A percentile compares a stretch with the other conserved stretches of the same genome.
Evolutionary conservation across 2,329 filamentous ascomycete genomes (phyloP).

Genomic region (Trichoderma atroviride): DNA sequence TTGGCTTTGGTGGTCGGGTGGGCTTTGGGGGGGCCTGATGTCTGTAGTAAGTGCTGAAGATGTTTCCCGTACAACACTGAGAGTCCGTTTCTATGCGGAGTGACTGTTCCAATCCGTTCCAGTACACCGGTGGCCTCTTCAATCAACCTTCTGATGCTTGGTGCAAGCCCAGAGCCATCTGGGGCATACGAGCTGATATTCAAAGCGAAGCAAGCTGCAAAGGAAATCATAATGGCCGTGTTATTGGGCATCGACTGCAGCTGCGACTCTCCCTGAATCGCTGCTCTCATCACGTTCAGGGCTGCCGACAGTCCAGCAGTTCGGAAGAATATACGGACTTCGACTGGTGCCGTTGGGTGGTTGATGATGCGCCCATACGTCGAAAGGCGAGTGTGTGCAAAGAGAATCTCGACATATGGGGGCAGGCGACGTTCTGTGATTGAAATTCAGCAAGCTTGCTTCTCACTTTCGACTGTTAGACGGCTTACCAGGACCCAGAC

Average conservation of each 20-base stretch:
- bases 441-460: background rate
- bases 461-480: background rate
- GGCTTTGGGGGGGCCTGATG: conserved; percentile 37
- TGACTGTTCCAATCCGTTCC: conserved; percentile 68
- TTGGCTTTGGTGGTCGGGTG: conserved; percentile 24
- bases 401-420: conserved; percentile 74
- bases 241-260: conserved; percentile 79
- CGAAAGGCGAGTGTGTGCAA: conserved; percentile 73
- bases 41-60: conserved; percentile 47
- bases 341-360: conserved; percentile 68
- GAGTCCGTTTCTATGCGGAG: conserved; percentile 67
- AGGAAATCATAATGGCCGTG: conserved; percentile 77
- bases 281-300: conserved; percentile 73
- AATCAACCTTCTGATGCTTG: conserved; percentile 65
- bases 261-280: conserved; percentile 70
- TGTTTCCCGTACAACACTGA: conserved; percentile 56
- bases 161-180: conserved; percentile 60
- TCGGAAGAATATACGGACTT: conserved; percentile 73
- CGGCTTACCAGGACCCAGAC: conserved; percentile 52
- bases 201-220: conserved; percentile 70
- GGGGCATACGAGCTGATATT: conserved; percentile 62
- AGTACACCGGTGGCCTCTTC: conserved; percentile 70
- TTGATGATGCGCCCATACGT: conserved; percentile 76
- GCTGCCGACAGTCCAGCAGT: conserved; percentile 71
- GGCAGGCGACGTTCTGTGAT: conserved; percentile 57